phyloP scores from a whole-genome alignment of 768 basidiomycete species.

The Mycena chlorophos region DNA sequence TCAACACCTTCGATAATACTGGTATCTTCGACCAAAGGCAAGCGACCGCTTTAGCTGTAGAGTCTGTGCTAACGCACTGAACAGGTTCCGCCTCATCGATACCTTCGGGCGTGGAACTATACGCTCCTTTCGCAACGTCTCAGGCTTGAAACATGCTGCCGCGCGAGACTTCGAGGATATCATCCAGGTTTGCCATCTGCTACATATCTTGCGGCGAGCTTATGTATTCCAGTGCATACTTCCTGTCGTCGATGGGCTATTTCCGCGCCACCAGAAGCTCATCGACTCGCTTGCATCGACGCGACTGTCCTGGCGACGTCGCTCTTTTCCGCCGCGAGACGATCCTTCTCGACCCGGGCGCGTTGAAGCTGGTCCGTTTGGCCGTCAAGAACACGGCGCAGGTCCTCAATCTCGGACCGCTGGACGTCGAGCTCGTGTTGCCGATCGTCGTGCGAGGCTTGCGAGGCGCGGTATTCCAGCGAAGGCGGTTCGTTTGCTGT shows the following conservation, averaged over 20 bases:
- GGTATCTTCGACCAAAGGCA: constrained; percentile 26
- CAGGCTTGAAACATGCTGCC: constrained; percentile 36
- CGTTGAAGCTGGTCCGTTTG: constrained; percentile 64
- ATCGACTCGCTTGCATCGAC: constrained; percentile 63
- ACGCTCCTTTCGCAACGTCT: constrained; percentile 36
- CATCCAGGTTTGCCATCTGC: constrained; percentile 34
- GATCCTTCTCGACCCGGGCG: constrained; percentile 62
- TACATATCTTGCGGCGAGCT: background rate
- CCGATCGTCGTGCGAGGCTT: constrained; percentile 67
- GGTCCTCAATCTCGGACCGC: constrained; percentile 71
- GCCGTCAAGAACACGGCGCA: constrained; percentile 63
- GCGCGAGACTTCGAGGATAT: constrained; percentile 45
- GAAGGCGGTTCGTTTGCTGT: constrained; percentile 62
- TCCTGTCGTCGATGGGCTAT: no score
- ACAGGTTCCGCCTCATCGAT: background rate
- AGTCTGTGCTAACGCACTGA: background rate
- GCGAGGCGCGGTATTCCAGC: constrained; percentile 59
- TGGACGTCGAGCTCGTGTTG: constrained; percentile 75
- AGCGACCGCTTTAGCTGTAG: background rate
- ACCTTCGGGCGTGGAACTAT: constrained; percentile 36
- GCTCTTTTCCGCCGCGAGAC: constrained; percentile 59
- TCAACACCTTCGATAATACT: constrained; percentile 24
- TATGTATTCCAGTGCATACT: constrained; percentile 29
- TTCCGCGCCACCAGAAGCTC: no score
- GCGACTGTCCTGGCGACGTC: constrained; percentile 69